Conservation (phyloP, 2,329 filamentous ascomycete species). For the Cladosporium phlei region DNA sequence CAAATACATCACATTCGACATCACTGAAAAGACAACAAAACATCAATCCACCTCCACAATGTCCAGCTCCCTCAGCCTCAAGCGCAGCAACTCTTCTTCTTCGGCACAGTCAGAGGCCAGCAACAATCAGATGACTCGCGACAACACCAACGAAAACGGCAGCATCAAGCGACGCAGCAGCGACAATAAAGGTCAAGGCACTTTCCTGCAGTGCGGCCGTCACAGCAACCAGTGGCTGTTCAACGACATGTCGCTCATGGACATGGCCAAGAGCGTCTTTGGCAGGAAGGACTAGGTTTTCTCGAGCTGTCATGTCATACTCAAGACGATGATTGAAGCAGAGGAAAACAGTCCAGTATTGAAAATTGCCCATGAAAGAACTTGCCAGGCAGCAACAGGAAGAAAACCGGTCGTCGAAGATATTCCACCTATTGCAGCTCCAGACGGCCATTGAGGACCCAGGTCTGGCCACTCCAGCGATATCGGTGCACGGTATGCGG, state of each 20-base stretch:
- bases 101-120: constrained; percentile 3
- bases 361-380: no score
- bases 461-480: constrained; percentile 11
- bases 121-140: neutral
- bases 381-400: no score
- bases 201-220: constrained; percentile 39
- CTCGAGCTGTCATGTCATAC: no score
- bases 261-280: constrained; percentile 35
- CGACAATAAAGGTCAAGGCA: constrained; percentile 11
- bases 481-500: constrained; percentile 4
- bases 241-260: constrained; percentile 43
- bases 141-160: constrained; percentile 3
- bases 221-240: constrained; percentile 52
- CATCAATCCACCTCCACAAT: neutral
- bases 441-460: constrained; percentile 1
- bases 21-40: neutral
- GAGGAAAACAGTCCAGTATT: no score
- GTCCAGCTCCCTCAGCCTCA: neutral
- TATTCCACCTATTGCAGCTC: neutral
- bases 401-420: neutral
- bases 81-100: constrained; percentile 4
- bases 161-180: constrained; percentile 9
- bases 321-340: no score
- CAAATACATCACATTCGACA: neutral
- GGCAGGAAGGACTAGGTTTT: constrained; percentile 18